phyloP scores from a whole-genome alignment of 2,329 filamentous ascomycete species.

The Cordyceps cicadae region DNA sequence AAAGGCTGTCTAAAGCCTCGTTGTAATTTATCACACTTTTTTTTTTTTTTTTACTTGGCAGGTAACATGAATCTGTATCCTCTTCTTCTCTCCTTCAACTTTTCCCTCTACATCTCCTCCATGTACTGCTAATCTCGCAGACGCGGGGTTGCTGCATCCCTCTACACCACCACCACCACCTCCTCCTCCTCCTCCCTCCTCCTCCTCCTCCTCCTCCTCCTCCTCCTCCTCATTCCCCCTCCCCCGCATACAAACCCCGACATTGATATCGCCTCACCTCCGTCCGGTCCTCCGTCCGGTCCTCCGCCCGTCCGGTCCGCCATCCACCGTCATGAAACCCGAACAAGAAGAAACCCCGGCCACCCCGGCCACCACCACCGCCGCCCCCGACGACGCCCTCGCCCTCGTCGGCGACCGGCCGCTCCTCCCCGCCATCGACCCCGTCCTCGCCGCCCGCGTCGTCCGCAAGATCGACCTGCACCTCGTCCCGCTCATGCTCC shows the following conservation, averaged over 20 bases:
- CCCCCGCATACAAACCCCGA: no score
- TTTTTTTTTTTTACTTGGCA: no score
- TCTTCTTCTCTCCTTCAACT: neutral
- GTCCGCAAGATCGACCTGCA: slow-evolving; percentile 60
- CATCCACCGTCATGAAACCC: neutral
- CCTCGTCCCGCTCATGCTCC: slow-evolving; percentile 58
- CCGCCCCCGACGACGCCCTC: slow-evolving; percentile 40
- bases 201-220: no score
- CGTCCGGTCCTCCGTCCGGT: no score
- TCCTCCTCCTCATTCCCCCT: no score
- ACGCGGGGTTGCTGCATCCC: no score
- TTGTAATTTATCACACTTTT: neutral
- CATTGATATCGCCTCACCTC: no score
- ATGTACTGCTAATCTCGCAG: no score
- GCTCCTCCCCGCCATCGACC: slow-evolving; percentile 39
- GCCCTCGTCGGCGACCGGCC: slow-evolving; percentile 50
- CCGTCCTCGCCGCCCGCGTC: slow-evolving; percentile 44
- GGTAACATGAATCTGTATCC: neutral
- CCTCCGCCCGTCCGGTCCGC: no score
- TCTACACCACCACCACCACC: no score
- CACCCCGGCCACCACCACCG: neutral
- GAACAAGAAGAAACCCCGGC: neutral
- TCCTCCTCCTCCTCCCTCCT: no score
- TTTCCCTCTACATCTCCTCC: neutral
- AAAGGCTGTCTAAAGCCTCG: neutral